Percentiles rank a stretch among this genome's conserved stretches.
Conservation (phyloP, 495 filamentous ascomycete species). For the Clavariopsis aquatica region DNA sequence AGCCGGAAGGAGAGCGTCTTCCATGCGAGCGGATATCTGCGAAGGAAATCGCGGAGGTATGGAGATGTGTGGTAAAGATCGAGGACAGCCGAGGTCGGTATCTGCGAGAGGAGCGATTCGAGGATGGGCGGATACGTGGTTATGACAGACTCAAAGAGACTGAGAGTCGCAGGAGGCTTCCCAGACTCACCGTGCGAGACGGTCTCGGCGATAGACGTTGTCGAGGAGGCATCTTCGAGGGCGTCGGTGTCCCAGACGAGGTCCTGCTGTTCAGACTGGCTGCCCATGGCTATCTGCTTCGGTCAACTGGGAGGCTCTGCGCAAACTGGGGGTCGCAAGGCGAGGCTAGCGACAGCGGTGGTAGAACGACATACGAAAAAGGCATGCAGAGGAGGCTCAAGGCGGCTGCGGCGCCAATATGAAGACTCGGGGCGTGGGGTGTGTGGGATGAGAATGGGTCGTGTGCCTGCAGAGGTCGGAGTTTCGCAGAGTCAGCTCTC, state of each 20-base stretch:
- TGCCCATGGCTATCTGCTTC: slow-evolving; percentile 34
- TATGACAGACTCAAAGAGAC: slow-evolving; percentile 54
- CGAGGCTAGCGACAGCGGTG: slow-evolving; percentile 36
- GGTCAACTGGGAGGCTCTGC: slow-evolving; percentile 26
- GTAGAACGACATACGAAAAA: slow-evolving; percentile 36
- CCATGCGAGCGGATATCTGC: slow-evolving; percentile 62
- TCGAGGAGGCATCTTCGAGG: slow-evolving; percentile 14
- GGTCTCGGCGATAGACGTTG: slow-evolving; percentile 6
- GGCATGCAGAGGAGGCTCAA: slow-evolving; percentile 31
- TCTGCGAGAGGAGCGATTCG: slow-evolving; percentile 59
- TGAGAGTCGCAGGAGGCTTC: slow-evolving; percentile 11
- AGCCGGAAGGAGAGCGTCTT: slow-evolving; percentile 61
- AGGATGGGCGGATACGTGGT: slow-evolving; percentile 58
- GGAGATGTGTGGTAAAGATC: slow-evolving; percentile 60
- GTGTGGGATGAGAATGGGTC: slow-evolving; percentile 19
- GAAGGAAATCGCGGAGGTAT: slow-evolving; percentile 57
- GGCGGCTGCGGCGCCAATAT: slow-evolving; percentile 31
- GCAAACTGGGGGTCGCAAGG: slow-evolving; percentile 35
- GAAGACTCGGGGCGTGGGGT: slow-evolving; percentile 16
- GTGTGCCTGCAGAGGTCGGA: slow-evolving; percentile 25
- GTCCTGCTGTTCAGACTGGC: slow-evolving; percentile 6
- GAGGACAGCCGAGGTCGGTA: slow-evolving; percentile 58
- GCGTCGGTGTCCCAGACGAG: slow-evolving; percentile 26
- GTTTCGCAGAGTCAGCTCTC: not conserved
- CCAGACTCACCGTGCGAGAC: not conserved